Percentiles rank a stretch among this genome's conserved stretches.
These are phyloP conservation scores for Rhodotorula diobovata DNA, from an alignment of 768 basidiomycete species.

Conservation along the genomic window DNA sequence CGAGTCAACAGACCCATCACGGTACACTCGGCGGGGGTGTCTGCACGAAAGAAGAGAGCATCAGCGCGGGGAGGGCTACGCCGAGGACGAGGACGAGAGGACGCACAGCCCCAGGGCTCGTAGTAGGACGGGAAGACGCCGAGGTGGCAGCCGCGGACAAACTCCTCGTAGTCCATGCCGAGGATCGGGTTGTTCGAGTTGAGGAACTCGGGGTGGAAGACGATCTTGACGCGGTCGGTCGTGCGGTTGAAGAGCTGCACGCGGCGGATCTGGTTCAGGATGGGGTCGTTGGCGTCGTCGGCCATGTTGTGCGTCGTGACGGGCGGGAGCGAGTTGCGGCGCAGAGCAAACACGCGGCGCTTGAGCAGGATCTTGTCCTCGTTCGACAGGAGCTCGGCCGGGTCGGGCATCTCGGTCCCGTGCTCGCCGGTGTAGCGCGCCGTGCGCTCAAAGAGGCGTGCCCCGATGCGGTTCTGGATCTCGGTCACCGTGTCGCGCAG, in stretches of 20 bases:
- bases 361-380: slow-evolving; percentile 94
- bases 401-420: slow-evolving; percentile 64
- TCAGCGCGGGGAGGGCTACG: background rate
- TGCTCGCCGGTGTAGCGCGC: slow-evolving; percentile 83
- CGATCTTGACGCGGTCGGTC: slow-evolving; percentile 89
- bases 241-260: slow-evolving; percentile 86
- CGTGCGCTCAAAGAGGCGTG: slow-evolving; percentile 87
- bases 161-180: slow-evolving; percentile 97
- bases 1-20: slow-evolving; percentile 68
- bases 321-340: slow-evolving; percentile 88
- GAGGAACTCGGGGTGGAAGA: slow-evolving; percentile 97
- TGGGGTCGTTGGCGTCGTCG: slow-evolving; percentile 85
- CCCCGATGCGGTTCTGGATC: slow-evolving; percentile 87
- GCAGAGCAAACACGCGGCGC: slow-evolving; percentile 91
- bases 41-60: slow-evolving; percentile 45
- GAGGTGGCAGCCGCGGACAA: slow-evolving; percentile 93
- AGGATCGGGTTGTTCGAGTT: slow-evolving; percentile 97
- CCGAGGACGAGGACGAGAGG: too few relatives aligned
- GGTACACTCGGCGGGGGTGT: slow-evolving; percentile 98
- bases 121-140: slow-evolving; percentile 80
- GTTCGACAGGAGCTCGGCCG: slow-evolving; percentile 72
- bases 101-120: slow-evolving; percentile 43
- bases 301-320: slow-evolving; percentile 99
- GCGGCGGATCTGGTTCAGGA: slow-evolving; percentile 87
- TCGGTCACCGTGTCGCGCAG: slow-evolving; percentile 91